A percentile compares a stretch with the other conserved stretches of the same genome.
Evolutionary conservation across 208 protist species (phyloP).

Genomic region (Trichomonas tenax): DNA sequence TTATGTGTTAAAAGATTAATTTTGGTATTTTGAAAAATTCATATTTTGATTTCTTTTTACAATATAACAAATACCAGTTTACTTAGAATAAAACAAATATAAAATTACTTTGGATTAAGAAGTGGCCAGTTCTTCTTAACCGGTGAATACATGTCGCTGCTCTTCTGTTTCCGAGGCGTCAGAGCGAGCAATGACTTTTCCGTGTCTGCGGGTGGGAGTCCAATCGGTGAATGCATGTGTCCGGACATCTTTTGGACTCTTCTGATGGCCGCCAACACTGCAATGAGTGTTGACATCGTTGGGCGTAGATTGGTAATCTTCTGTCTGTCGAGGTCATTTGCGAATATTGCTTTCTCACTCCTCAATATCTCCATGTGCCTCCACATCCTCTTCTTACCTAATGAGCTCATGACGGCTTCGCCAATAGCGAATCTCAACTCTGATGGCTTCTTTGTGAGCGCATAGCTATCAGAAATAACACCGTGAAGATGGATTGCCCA

Average conservation of each 20-base stretch:
- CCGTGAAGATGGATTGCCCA: neutral
- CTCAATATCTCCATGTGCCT: constrained; percentile 1
- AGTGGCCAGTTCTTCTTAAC: neutral
- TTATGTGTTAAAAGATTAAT: too few relatives aligned
- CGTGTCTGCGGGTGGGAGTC: neutral
- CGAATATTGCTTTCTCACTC: neutral
- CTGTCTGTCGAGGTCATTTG: neutral
- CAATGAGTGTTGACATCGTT: neutral
- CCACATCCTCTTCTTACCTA: neutral
- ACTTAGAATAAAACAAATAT: neutral
- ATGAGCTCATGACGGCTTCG: neutral
- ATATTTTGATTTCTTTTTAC: too few relatives aligned
- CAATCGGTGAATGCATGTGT: neutral
- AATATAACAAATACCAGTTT: too few relatives aligned
- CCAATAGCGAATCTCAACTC: neutral
- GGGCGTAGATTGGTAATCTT: neutral
- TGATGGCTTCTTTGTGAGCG: neutral
- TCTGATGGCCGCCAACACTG: neutral
- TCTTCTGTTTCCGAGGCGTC: neutral
- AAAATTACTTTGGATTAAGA: neutral
- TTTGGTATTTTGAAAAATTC: too few relatives aligned
- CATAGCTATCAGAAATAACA: neutral
- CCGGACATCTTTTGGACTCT: neutral
- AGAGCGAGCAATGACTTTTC: neutral
- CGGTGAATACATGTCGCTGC: neutral